phyloP scores from a whole-genome alignment of 2,329 filamentous ascomycete species.

The Madurella mycetomatis region DNA sequence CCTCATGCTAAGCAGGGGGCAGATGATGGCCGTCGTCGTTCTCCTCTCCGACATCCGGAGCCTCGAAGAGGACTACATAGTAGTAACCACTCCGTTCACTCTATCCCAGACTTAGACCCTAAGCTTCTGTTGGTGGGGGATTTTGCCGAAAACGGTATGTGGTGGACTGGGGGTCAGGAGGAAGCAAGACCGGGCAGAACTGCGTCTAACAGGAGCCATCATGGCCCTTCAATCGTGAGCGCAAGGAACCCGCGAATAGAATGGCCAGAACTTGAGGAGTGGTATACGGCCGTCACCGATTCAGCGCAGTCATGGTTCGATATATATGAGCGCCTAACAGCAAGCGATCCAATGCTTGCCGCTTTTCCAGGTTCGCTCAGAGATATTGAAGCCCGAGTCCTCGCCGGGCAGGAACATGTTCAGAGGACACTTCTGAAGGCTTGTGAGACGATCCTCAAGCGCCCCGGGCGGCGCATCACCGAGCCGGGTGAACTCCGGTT shows the following conservation, averaged over 20 bases:
- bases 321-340: constrained; percentile 51
- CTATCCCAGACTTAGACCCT: constrained; percentile 62
- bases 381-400: constrained; percentile 44
- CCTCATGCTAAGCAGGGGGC: constrained; percentile 22
- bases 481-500: constrained; percentile 70
- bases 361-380: constrained; percentile 36
- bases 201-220: constrained; percentile 33
- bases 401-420: constrained; percentile 61
- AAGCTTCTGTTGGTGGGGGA: constrained; percentile 71
- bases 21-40: constrained; percentile 15
- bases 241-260: constrained; percentile 65
- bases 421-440: constrained; percentile 70
- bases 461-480: constrained; percentile 66
- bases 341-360: constrained; percentile 30
- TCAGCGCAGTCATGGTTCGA: constrained; percentile 64
- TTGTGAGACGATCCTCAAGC: constrained; percentile 73
- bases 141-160: constrained; percentile 74
- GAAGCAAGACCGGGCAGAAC: constrained; percentile 32
- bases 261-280: constrained; percentile 66
- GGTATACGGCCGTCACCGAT: constrained; percentile 68
- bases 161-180: constrained; percentile 67
- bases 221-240: constrained; percentile 42
- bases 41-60: constrained; percentile 27
- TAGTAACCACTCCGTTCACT: constrained; percentile 40
- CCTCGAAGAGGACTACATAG: constrained; percentile 32